Evolutionary conservation across 495 filamentous ascomycete species (phyloP), one percentile per base, ranked within the genome.

Genomic region (Xylaria bambusicola): DNA sequence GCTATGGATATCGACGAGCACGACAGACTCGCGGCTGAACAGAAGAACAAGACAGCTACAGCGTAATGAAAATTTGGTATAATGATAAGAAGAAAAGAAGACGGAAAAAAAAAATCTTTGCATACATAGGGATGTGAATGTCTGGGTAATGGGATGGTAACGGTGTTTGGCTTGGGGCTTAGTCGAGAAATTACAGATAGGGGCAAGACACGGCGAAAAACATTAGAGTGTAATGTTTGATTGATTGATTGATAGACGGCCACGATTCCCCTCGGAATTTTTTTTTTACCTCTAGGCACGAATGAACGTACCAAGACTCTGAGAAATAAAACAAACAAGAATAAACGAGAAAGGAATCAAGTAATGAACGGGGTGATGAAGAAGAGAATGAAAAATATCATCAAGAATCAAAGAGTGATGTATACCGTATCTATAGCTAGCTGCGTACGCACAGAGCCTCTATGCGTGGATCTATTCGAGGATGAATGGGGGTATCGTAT

Each of bases 1-100:
- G 94, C 95, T 41, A 89, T 77, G 77, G 90, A 97, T 73, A 97
- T 98, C 65, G 94, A 97, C 27, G 88, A 90, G 79, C 93, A 98
- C 69, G 93, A 98, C 74, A 64, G 74, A 51, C 75, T 91, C 58
- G 89, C 92, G 10, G 75, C 76, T 62, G 73, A 79, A 70, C 77
- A 82, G 64, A 44, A 29, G 26, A 64, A 63, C 26, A 50, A 61
- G 20, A 58, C 63, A 8, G 65, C 62, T 27, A 10, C 53, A n/a
- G 61, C 56, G 15, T 66, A 65, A 44, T 36, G 18, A 31, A 56
- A 3, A 1, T 1, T 10, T 5, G 2, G 23, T n/a, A 4, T 15
- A 56, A 33, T n/a, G 48, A 42, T 8, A 10, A n/a, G n/a, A n/a
- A n/a, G n/a, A n/a, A n/a, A n/a, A n/a, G 38, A 27, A 20, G 45